Conservation (phyloP, 495 filamentous ascomycete species). For the Penicillium goetzii region DNA sequence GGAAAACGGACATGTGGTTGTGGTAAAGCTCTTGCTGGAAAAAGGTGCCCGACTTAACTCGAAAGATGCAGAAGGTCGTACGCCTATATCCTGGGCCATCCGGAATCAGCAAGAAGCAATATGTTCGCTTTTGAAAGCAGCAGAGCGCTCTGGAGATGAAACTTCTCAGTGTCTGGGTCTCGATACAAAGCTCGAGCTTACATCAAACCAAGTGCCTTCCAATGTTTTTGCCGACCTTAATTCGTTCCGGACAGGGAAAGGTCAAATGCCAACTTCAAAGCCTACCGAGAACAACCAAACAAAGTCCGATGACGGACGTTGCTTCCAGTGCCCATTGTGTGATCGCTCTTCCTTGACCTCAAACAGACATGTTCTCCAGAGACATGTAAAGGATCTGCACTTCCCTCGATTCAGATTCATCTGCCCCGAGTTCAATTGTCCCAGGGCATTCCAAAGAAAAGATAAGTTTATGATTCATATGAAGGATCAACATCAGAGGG, state of each 20-base stretch:
- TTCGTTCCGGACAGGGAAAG: background rate
- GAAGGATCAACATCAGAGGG: background rate
- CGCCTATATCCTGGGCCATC: background rate
- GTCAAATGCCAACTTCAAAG: background rate
- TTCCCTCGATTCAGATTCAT: background rate
- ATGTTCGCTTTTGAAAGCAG: background rate
- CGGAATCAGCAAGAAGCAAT: background rate
- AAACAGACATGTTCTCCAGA: background rate
- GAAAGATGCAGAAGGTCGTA: background rate
- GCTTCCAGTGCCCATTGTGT: background rate
- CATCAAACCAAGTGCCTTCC: background rate
- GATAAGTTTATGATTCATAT: background rate
- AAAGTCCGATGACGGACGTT: background rate
- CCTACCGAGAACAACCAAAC: background rate
- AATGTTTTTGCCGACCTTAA: background rate
- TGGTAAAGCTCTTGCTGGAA: slow-evolving; percentile 5
- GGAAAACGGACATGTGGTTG: background rate
- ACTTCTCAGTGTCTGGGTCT: background rate
- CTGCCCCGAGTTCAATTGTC: background rate
- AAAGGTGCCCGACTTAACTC: background rate
- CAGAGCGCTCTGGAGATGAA: background rate
- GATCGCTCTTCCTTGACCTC: background rate
- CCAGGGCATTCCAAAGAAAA: background rate
- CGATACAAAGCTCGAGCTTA: background rate
- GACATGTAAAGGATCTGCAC: background rate